Conservation (phyloP, 2,329 filamentous ascomycete species). For the Tolypocladium capitatum region DNA sequence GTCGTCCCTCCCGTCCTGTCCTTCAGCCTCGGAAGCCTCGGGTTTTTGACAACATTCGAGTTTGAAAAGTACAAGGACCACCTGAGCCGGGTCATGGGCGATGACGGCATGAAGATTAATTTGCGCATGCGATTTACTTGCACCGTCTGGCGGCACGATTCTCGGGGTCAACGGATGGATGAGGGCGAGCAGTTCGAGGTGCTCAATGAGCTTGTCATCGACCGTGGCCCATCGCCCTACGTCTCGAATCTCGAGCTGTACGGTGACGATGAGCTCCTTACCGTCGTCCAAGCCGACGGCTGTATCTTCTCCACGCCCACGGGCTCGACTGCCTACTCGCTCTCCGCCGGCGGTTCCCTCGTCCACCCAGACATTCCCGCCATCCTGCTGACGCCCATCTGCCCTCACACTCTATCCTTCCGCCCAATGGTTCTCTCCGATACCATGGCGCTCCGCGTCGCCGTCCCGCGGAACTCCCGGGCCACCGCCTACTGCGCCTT, state of each 20-base stretch:
- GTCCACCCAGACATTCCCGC: slow-evolving; percentile 95
- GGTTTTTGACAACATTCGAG: slow-evolving; percentile 80
- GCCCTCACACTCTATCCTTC: slow-evolving; percentile 93
- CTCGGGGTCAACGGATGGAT: slow-evolving; percentile 50
- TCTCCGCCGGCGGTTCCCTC: slow-evolving; percentile 87
- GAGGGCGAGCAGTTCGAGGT: slow-evolving; percentile 96
- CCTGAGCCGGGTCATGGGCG: slow-evolving; percentile 81
- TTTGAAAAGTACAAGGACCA: slow-evolving; percentile 81
- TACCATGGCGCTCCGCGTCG: slow-evolving; percentile 80
- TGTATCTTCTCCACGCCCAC: slow-evolving; percentile 97
- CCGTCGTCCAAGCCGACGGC: slow-evolving; percentile 90
- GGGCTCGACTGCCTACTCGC: slow-evolving; percentile 86
- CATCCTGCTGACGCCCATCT: slow-evolving; percentile 93
- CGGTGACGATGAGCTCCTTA: slow-evolving; percentile 87
- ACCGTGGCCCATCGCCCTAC: slow-evolving; percentile 90
- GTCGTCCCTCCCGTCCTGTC: slow-evolving; percentile 75
- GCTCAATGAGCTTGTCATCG: slow-evolving; percentile 95
- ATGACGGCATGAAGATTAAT: slow-evolving; percentile 91
- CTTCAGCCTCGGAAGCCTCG: slow-evolving; percentile 72
- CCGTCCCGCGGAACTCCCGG: slow-evolving; percentile 70
- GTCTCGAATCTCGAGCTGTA: slow-evolving; percentile 95
- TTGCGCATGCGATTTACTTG: slow-evolving; percentile 98
- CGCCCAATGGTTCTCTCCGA: slow-evolving; percentile 96
- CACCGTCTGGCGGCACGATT: slow-evolving; percentile 73
- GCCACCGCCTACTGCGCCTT: slow-evolving; percentile 95